Base-by-base conservation (phyloP, 2,329 filamentous ascomycete genomes). In the Diaporthe velutina region DNA sequence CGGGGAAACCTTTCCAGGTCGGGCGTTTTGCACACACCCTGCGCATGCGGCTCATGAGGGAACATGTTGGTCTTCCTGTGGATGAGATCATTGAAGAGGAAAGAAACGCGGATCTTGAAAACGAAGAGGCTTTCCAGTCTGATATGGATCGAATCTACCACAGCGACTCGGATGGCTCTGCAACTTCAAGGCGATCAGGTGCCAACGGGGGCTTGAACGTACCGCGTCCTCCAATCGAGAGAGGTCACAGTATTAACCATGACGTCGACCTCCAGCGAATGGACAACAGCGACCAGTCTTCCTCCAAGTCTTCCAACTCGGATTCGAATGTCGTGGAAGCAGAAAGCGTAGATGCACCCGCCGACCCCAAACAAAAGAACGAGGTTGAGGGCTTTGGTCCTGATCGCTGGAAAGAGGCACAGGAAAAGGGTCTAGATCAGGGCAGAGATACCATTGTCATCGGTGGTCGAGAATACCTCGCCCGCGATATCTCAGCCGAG, bases 1-100 rank as follows among this genome's bases (percentile, higher is more conserved):
- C 91, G 70, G 96, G 96, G 50, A 88, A 93, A 79, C 94, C 95
- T 7, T 99, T 98, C 83, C 92, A 93, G 73, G 97, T 98, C 48
- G 96, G 95, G 57, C 92, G 95, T 35, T 99, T 98, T 83, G 94
- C 97, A 8, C 96, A 98, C 82, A 97, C 95, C 0, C 89, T 99
- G 70, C 95, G 97, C 40, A 92, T 98, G 86, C 93, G 97, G 35
- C 88, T 98, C 66, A 98, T 98, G 97, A 91, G 96, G 77, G 97
- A 99, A 84, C 97, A 99, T 85, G 88, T 99, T 40, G 97, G 97
- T n/a, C 87, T 98, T 52, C 96, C 98, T 80, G 95, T 98, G 5
- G 97, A 99, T 82, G 94, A 95, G 80, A 93, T 98, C 75, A 91
- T 94, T 80, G 95, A 97, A 80, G 91, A 96, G 76, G 93, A 95